Conservation (phyloP, 805 yeast genomes). For the Peterozyma xylosa region DNA sequence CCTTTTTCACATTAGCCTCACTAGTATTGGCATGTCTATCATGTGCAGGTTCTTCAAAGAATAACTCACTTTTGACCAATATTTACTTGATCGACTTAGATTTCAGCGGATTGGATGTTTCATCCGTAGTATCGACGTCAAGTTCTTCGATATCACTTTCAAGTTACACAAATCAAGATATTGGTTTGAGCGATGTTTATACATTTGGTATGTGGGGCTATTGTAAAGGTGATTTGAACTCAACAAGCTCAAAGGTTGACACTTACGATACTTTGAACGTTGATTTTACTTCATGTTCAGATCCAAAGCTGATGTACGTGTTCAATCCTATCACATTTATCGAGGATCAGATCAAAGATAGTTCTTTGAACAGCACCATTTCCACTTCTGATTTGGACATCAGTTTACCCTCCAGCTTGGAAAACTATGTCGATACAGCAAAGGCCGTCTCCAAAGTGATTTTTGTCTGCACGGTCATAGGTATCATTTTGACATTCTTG, state of each 20-base stretch:
- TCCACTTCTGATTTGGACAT: conserved; percentile 22
- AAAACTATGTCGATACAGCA: conserved; percentile 35
- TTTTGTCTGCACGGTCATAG: conserved; percentile 45
- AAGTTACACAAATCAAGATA: conserved; percentile 10
- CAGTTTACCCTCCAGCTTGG: conserved; percentile 46
- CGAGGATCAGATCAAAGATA: conserved; percentile 13
- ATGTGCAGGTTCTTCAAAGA: conserved; percentile 42
- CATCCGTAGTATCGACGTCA: conserved; percentile 12
- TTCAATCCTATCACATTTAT: conserved; percentile 42
- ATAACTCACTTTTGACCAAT: conserved; percentile 31
- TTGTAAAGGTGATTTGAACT: conserved; percentile 35
- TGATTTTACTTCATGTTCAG: conserved; percentile 40
- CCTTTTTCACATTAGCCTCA: conserved; percentile 31
- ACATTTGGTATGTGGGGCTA: conserved; percentile 60
- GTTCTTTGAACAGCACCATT: conserved; percentile 10
- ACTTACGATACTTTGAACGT: conserved; percentile 14
- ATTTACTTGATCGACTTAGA: conserved; percentile 43
- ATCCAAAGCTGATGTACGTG: conserved; percentile 45
- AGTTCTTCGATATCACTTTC: conserved; percentile 6
- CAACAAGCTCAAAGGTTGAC: conserved; percentile 3
- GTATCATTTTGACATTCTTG: conserved; percentile 36
- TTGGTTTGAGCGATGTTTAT: conserved; percentile 39
- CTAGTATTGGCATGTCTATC: conserved; percentile 40
- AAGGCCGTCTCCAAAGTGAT: conserved; percentile 46
- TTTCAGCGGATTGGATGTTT: conserved; percentile 23